These are phyloP conservation scores for Selenicereus undatus DNA, from an alignment of 148 eudicot species.

Conservation along the genomic window DNA sequence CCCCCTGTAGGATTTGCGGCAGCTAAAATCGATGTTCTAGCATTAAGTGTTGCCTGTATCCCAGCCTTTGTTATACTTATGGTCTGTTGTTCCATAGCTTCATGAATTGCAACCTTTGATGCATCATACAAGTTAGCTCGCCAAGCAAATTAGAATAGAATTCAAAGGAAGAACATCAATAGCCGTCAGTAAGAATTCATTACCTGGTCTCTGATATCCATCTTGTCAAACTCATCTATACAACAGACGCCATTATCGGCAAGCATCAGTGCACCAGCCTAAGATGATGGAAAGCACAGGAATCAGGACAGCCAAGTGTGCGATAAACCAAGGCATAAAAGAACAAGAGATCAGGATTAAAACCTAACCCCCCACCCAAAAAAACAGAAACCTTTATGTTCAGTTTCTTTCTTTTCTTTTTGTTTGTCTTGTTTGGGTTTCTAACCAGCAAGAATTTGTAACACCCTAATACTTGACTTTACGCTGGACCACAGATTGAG, in stretches of 20 bases:
- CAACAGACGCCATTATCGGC: constrained; percentile 98
- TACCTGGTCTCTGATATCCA: constrained; percentile 98
- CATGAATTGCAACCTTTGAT: constrained; percentile 92
- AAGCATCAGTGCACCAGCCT: constrained; percentile 99
- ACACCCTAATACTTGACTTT: too few species aligned
- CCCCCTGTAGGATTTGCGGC: constrained; percentile 99
- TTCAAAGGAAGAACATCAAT: background rate
- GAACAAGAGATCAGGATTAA: too few species aligned
- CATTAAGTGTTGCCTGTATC: constrained; percentile 95
- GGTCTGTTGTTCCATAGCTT: constrained; percentile 99
- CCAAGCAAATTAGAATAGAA: background rate
- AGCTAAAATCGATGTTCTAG: constrained; percentile 94
- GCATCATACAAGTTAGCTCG: constrained; percentile 17
- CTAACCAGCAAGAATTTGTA: background rate
- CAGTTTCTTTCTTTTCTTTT: too few species aligned
- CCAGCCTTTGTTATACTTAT: constrained; percentile 99
- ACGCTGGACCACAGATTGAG: background rate
- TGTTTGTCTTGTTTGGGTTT: too few species aligned
- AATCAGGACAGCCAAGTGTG: constrained; percentile 20
- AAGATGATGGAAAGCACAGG: constrained; percentile 19
- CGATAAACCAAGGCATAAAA: background rate
- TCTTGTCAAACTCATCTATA: constrained; percentile 99
- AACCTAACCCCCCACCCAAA: background rate
- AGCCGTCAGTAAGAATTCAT: background rate
- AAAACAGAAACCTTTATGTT: background rate